phyloP scores from a whole-genome alignment of 768 basidiomycete species.

The Exidia glandulosa region DNA sequence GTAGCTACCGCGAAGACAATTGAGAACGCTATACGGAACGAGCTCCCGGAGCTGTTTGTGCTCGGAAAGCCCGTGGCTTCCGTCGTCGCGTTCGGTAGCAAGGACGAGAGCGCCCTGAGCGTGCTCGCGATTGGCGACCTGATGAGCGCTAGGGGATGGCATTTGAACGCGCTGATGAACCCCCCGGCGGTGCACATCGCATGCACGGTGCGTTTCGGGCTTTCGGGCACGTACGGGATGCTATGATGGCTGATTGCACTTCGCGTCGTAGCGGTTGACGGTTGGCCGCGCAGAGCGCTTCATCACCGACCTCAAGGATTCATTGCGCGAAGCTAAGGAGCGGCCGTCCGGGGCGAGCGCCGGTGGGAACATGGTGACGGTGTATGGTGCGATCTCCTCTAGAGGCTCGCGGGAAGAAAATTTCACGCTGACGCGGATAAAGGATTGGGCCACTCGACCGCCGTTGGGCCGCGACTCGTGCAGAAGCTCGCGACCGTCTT shows the following conservation, averaged over 20 bases:
- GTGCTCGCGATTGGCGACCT: conserved; percentile 84
- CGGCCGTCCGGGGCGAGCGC: conserved; percentile 25
- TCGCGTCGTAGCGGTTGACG: conserved; percentile 78
- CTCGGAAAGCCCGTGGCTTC: conserved; percentile 85
- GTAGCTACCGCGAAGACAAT: conserved; percentile 65
- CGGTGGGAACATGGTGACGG: conserved; percentile 78
- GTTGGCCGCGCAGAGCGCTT: conserved; percentile 64
- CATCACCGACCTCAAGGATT: conserved; percentile 71
- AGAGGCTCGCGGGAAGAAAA: conserved; percentile 4
- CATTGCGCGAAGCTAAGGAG: conserved; percentile 57
- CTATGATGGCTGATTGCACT: no score
- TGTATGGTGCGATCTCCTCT: conserved; percentile 58
- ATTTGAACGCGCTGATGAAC: conserved; percentile 70
- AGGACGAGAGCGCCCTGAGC: conserved; percentile 41
- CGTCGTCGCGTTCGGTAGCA: conserved; percentile 79
- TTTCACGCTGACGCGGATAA: conserved; percentile 2
- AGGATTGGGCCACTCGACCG: conserved; percentile 78
- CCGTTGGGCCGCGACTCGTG: conserved; percentile 72
- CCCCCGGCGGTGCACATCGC: conserved; percentile 88
- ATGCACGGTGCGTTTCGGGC: conserved; percentile 79
- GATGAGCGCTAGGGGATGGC: conserved; percentile 84
- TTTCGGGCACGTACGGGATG: conserved; percentile 3
- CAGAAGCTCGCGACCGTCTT: conserved; percentile 67
- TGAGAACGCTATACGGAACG: conserved; percentile 47
- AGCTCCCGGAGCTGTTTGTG: conserved; percentile 76